Percentiles rank a stretch among this genome's conserved stretches.
Evolutionary conservation across 352 stramenopile genomes (phyloP).

Genomic region (Phytophthora constricta): DNA sequence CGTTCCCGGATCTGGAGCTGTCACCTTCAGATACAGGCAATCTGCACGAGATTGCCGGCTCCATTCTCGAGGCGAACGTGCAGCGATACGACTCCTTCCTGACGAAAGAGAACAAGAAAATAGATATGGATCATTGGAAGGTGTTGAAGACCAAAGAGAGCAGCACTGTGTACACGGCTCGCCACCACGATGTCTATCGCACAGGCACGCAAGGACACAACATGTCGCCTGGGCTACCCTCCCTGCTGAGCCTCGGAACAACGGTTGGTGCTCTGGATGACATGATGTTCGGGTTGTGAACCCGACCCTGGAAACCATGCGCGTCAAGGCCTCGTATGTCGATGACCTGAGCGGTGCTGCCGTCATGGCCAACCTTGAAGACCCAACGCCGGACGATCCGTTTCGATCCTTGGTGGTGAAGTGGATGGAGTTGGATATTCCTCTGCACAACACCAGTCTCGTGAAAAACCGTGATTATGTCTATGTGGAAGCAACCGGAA

Average conservation of each 20-base stretch:
- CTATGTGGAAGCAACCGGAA: conserved; percentile 46
- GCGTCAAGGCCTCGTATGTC: conserved; percentile 46
- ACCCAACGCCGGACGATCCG: conserved; percentile 26
- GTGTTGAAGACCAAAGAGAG: conserved; percentile 40
- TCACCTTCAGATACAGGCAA: conserved; percentile 24
- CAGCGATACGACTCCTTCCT: conserved; percentile 39
- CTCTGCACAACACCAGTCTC: conserved; percentile 31
- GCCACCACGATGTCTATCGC: conserved; percentile 29
- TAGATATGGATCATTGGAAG: conserved; percentile 39
- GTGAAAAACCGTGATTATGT: conserved; percentile 54
- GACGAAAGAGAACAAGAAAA: conserved; percentile 38
- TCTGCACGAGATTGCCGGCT: conserved; percentile 31
- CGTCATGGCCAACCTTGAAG: conserved; percentile 38
- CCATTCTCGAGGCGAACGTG: conserved; percentile 33
- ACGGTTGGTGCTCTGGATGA: conserved; percentile 36
- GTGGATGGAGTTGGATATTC: conserved; percentile 48
- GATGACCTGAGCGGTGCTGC: conserved; percentile 34
- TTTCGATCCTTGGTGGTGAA: conserved; percentile 41
- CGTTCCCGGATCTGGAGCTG: conserved; percentile 37
- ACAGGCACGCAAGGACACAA: conserved; percentile 5
- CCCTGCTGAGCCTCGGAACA: conserved; percentile 35
- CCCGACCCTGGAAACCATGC: conserved; percentile 40
- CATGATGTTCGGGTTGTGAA: conserved; percentile 48
- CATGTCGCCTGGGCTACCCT: conserved; percentile 19
- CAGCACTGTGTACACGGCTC: conserved; percentile 39